Conservation (phyloP, 2,329 filamentous ascomycete genomes). For the Colletotrichum gloeosporioides region DNA sequence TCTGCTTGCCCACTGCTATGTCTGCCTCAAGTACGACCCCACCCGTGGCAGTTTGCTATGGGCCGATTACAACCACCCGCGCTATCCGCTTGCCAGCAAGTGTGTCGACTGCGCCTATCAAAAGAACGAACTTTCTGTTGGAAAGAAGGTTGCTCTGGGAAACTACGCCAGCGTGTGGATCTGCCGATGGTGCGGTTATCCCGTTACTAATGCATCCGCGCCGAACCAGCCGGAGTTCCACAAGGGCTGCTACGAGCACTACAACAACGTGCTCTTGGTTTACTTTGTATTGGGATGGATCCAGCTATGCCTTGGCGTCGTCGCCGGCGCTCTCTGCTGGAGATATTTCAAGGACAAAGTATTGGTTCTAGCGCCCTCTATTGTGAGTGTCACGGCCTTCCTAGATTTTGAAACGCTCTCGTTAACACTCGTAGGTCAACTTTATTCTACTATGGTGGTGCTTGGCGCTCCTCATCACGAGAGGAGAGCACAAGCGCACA, state of each 20-base stretch:
- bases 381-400: constrained; percentile 32
- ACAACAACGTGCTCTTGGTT: constrained; percentile 38
- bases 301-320: constrained; percentile 40
- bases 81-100: constrained; percentile 42
- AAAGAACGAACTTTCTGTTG: constrained; percentile 39
- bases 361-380: constrained; percentile 37
- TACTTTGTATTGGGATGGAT: constrained; percentile 43
- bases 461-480: constrained; percentile 36
- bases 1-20: constrained; percentile 44
- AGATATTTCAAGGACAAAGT: constrained; percentile 35
- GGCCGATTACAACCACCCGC: constrained; percentile 30
- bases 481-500: constrained; percentile 40
- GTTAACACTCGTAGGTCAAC: constrained; percentile 30
- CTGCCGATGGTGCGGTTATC: constrained; percentile 51
- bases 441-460: constrained; percentile 42
- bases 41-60: constrained; percentile 36
- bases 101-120: constrained; percentile 45
- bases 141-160: constrained; percentile 40
- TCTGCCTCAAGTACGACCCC: constrained; percentile 41
- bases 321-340: constrained; percentile 43
- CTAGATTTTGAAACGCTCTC: not conserved
- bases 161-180: constrained; percentile 39
- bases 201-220: constrained; percentile 34
- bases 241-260: constrained; percentile 40
- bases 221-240: constrained; percentile 46